phyloP scores from a whole-genome alignment of 2,329 filamentous ascomycete species.

The Tolypocladium album region DNA sequence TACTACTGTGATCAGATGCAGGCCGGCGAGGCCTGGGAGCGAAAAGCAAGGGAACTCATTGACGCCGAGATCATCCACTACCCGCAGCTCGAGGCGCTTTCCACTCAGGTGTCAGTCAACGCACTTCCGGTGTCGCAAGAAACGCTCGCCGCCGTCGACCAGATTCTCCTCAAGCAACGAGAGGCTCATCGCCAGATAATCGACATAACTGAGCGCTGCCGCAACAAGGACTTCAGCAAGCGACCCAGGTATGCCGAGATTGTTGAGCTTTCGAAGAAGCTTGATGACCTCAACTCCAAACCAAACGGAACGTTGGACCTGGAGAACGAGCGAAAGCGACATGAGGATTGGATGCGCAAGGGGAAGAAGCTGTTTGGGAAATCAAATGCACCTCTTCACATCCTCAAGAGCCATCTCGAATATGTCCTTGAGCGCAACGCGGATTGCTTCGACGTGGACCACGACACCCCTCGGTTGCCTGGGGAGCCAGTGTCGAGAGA shows the following conservation, averaged over 20 bases:
- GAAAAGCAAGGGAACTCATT: slow-evolving; percentile 86
- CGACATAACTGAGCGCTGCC: slow-evolving; percentile 68
- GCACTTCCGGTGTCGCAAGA: slow-evolving; percentile 71
- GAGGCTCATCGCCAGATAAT: slow-evolving; percentile 86
- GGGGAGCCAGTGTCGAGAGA: slow-evolving; percentile 88
- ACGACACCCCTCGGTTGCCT: slow-evolving; percentile 77
- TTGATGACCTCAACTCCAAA: slow-evolving; percentile 87
- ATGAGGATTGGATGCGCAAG: slow-evolving; percentile 98
- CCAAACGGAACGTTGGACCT: slow-evolving; percentile 84
- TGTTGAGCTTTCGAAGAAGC: slow-evolving; percentile 75
- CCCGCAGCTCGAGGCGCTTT: slow-evolving; percentile 85
- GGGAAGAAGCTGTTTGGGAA: slow-evolving; percentile 98
- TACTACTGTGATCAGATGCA: slow-evolving; percentile 67
- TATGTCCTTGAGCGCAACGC: slow-evolving; percentile 83
- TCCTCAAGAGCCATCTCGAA: slow-evolving; percentile 88
- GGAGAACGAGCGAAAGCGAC: slow-evolving; percentile 85
- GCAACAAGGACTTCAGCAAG: slow-evolving; percentile 61
- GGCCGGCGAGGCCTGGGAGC: slow-evolving; percentile 79
- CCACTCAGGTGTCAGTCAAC: slow-evolving; percentile 61
- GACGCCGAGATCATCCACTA: slow-evolving; percentile 88
- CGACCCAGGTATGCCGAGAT: slow-evolving; percentile 84
- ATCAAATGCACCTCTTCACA: slow-evolving; percentile 92
- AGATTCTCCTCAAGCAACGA: slow-evolving; percentile 89
- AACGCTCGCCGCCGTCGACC: slow-evolving; percentile 73
- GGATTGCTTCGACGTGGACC: slow-evolving; percentile 79